A percentile compares a stretch with the other conserved stretches of the same genome.
Conservation (phyloP, 495 filamentous ascomycete species). For the Rhypophila decipiens region DNA sequence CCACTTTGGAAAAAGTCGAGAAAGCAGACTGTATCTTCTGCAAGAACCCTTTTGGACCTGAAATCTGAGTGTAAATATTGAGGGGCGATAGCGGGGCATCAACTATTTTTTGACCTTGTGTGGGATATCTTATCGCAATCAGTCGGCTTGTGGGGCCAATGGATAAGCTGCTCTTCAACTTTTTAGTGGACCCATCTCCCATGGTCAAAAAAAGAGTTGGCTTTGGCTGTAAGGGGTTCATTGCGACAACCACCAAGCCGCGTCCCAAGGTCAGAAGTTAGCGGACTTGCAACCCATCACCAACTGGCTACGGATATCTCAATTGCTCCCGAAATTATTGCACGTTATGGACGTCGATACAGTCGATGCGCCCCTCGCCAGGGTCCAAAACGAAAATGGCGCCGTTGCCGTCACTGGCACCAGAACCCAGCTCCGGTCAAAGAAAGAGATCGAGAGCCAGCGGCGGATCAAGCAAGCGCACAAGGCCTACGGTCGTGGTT, state of each 20-base stretch:
- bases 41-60: no score
- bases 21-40: no score
- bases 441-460: slow-evolving; percentile 35
- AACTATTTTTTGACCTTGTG: slow-evolving; percentile 21
- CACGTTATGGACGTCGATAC: slow-evolving; percentile 15
- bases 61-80: slow-evolving; percentile 2
- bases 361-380: slow-evolving; percentile 11
- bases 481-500: slow-evolving; percentile 77
- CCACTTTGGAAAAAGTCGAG: slow-evolving; percentile 35
- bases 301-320: neutral
- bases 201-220: no score
- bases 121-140: slow-evolving; percentile 21
- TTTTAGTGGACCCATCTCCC: slow-evolving; percentile 21
- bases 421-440: slow-evolving; percentile 38
- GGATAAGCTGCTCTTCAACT: slow-evolving; percentile 5
- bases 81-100: slow-evolving; percentile 22
- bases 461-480: slow-evolving; percentile 56
- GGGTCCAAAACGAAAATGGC: slow-evolving; percentile 33
- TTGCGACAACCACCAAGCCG: no score
- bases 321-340: slow-evolving; percentile 14
- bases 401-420: slow-evolving; percentile 36
- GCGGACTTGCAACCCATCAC: neutral
- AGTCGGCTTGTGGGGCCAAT: slow-evolving; percentile 12
- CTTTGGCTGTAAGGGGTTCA: no score
- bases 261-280: neutral